Percentiles rank a stretch among this genome's conserved stretches.
These are phyloP conservation scores for Inga leiocalycina DNA, from an alignment of 306 rosid genomes.

Conservation along the genomic window DNA sequence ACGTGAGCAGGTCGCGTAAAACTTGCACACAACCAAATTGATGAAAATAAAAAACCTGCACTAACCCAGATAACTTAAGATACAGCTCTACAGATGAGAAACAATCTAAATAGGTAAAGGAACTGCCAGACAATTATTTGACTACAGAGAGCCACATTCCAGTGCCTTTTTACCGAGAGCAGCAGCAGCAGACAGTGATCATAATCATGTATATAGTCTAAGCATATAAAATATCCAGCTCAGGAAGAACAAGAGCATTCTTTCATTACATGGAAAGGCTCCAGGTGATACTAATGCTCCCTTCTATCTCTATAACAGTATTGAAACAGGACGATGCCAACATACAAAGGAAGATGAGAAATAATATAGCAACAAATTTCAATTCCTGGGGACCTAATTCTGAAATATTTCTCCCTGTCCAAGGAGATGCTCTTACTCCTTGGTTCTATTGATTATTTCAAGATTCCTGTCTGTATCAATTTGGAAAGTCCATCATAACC, in stretches of 20 bases:
- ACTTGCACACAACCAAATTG: constrained; percentile 18
- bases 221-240: constrained; percentile 16
- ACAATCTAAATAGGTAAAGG: background rate
- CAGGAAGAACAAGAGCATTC: background rate
- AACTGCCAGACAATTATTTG: background rate
- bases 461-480: background rate
- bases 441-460: background rate
- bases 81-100: constrained; percentile 2
- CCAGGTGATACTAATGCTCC: constrained; percentile 3
- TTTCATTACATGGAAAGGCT: constrained; percentile 13
- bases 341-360: background rate
- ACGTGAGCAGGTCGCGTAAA: constrained; percentile 12
- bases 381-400: background rate
- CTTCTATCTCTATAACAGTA: constrained; percentile 25
- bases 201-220: constrained; percentile 5
- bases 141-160: background rate
- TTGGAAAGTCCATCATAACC: background rate
- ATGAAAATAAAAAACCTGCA: background rate
- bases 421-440: background rate
- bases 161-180: background rate
- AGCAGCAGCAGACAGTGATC: constrained; percentile 1
- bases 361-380: background rate
- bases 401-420: background rate
- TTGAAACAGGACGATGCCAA: background rate
- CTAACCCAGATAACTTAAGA: constrained; percentile 10